These are phyloP conservation scores for Clonostachys sp. DNA, from an alignment of 2,329 filamentous ascomycete species.

Conservation along the genomic window DNA sequence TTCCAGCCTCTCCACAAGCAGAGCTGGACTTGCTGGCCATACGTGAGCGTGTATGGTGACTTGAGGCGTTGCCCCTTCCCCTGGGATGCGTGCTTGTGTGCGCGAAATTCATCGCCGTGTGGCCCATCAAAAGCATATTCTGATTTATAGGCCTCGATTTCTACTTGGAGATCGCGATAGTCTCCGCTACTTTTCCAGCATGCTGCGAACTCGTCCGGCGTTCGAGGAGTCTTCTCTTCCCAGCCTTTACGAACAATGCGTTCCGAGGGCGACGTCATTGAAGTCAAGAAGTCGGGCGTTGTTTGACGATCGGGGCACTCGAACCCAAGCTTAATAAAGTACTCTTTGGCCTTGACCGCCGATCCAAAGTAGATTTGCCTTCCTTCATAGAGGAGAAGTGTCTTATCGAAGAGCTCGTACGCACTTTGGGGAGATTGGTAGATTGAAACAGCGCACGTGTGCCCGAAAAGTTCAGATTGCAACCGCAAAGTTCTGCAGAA, in stretches of 20 bases:
- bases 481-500: constrained; percentile 57
- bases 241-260: constrained; percentile 13
- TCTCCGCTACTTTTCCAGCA: constrained; percentile 14
- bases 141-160: constrained; percentile 18
- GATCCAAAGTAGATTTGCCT: constrained; percentile 64
- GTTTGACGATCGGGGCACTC: constrained; percentile 57
- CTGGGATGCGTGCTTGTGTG: constrained; percentile 7
- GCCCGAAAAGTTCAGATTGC: constrained; percentile 57
- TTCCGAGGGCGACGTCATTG: constrained; percentile 57
- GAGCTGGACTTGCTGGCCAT: constrained; percentile 34
- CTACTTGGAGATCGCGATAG: constrained; percentile 14
- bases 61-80: constrained; percentile 26
- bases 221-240: constrained; percentile 37
- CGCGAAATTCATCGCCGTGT: constrained; percentile 23
- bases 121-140: constrained; percentile 16
- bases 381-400: constrained; percentile 62
- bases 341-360: constrained; percentile 50
- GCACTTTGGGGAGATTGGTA: constrained; percentile 70
- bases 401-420: constrained; percentile 67
- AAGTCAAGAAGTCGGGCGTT: constrained; percentile 61
- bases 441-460: constrained; percentile 58
- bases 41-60: constrained; percentile 39
- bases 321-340: constrained; percentile 63
- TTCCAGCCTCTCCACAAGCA: constrained; percentile 23
- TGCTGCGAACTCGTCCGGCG: constrained; percentile 28